Evolutionary conservation across 2,329 filamentous ascomycete species (phyloP), one percentile per base, ranked within the genome.

Genomic region (Sporothrix curviconia): DNA sequence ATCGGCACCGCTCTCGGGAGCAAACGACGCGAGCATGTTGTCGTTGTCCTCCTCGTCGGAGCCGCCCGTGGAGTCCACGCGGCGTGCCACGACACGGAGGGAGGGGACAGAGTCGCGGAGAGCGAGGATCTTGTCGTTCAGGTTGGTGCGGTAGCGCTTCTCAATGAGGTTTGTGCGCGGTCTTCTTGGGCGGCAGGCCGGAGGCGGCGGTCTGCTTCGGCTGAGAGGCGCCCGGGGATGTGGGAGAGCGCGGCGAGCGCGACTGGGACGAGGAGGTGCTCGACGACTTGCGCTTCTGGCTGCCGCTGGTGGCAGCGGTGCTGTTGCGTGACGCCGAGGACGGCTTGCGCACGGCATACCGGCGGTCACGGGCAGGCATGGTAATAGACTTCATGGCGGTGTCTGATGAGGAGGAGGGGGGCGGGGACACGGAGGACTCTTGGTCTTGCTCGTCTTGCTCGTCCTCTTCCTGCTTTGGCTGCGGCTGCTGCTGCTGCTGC

Each of bases 101-200:
- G 77, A 71, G 55, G 73, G 72, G 1, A 92, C 86, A 51, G 86
- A 85, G 66, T 91, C 87, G 61, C 87, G 78, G 44, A 92, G 74
- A 53, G 87, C 86, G 17, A 86, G 79, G 65, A 92, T 92, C 72
- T 91, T 92, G 67, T 91, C 87, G 68, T 92, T 92, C 58, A 92
- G 76, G 66, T 92, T 92, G 54, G 86, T 90, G 63, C 89, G 84
- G 71, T 92, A 92, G 57, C 89, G 78, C 74, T 92, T 92, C 72
- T 92, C 89, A 63, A 92, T 90, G 72, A 92, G 87, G 72, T 91
- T n/a, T 92, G 73, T 92, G 89, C 8, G 88, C 86, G 32, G 87
- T 87, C 75, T 91, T 92, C 74, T 90, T 91, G 24, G 66, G 69
- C 24, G 64, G 60, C n/a, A 62, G 55, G 2, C 59, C 58, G 30